Conservation (phyloP, 345 rosid genomes). For the Eucalyptus cloeziana region DNA sequence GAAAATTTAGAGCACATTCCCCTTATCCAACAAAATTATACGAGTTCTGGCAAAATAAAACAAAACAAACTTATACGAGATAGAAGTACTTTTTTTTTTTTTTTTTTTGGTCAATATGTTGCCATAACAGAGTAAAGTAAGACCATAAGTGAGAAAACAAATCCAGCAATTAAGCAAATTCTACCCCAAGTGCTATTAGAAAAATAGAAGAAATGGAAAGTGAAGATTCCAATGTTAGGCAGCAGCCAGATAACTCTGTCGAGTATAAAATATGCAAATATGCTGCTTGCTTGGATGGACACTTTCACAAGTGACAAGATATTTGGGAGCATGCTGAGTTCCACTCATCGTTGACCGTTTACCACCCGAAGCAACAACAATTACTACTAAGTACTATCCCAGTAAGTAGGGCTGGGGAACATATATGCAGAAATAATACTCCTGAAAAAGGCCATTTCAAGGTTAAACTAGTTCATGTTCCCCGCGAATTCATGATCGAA, state of each 20-base stretch:
- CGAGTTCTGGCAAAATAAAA: background rate
- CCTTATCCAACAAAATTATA: background rate
- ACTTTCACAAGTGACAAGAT: background rate
- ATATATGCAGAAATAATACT: background rate
- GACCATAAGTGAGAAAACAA: background rate
- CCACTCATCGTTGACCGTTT: background rate
- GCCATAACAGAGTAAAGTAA: background rate
- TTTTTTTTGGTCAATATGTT: background rate
- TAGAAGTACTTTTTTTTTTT: background rate
- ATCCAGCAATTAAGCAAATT: background rate
- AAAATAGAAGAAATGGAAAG: background rate
- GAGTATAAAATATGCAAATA: background rate
- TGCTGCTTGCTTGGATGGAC: background rate
- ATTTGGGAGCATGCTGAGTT: background rate
- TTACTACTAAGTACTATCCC: background rate
- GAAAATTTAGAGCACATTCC: background rate
- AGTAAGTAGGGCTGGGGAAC: background rate
- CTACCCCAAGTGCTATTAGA: background rate
- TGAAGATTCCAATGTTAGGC: background rate
- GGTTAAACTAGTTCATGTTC: background rate
- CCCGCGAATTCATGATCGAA: background rate
- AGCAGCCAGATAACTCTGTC: background rate
- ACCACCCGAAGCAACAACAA: background rate
- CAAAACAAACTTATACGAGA: background rate
- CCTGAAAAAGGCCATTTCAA: background rate